phyloP scores from a whole-genome alignment of 352 stramenopile genomes.

The Elongisporangium senticosum region DNA sequence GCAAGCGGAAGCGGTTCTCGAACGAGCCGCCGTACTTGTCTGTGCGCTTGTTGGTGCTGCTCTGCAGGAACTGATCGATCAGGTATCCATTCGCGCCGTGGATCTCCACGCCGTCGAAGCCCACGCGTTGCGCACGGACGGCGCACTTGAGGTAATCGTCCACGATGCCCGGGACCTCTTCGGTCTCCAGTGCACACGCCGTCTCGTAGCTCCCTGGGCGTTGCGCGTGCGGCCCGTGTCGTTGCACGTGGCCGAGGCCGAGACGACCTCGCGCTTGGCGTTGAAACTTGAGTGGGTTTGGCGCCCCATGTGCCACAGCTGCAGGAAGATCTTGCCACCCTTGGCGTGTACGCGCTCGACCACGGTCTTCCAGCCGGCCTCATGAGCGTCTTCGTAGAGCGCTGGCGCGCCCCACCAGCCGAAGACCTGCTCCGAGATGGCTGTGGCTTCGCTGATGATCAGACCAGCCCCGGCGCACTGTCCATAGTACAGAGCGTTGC shows the following conservation, averaged over 20 bases:
- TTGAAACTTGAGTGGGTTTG: constrained; percentile 50
- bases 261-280: constrained; percentile 38
- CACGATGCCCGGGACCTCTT: constrained; percentile 45
- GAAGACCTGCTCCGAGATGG: constrained; percentile 23
- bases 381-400: constrained; percentile 36
- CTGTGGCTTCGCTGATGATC: constrained; percentile 37
- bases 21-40: constrained; percentile 78
- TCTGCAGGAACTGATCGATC: constrained; percentile 57
- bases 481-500: constrained; percentile 33
- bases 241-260: constrained; percentile 20
- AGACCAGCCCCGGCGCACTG: constrained; percentile 28
- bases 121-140: constrained; percentile 59
- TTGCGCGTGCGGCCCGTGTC: constrained; percentile 18
- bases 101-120: constrained; percentile 85
- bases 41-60: constrained; percentile 58
- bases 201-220: constrained; percentile 16
- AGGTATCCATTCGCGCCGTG: constrained; percentile 88
- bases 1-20: constrained; percentile 69
- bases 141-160: constrained; percentile 68
- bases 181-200: constrained; percentile 15
- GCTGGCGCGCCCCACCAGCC: constrained; percentile 28
- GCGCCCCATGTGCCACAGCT: constrained; percentile 82
- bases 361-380: constrained; percentile 33
- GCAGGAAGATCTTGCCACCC: constrained; percentile 65
- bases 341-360: constrained; percentile 71